phyloP scores from a whole-genome alignment of 2,329 filamentous ascomycete genomes.

The Chrysoporthe cubensis region DNA sequence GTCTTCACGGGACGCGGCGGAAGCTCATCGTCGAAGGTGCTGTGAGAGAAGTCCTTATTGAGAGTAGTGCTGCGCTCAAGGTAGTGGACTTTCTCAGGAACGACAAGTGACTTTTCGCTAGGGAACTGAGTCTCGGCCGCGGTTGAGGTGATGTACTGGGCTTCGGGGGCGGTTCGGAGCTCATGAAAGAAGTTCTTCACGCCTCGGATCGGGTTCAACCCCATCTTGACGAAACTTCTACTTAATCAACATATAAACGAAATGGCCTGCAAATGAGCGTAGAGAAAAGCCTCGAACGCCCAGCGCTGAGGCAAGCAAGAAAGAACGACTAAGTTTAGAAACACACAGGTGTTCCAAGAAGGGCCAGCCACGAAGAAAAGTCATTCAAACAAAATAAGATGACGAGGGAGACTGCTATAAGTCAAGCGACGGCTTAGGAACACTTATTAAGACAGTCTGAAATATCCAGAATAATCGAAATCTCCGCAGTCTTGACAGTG shows the following conservation, averaged over 20 bases:
- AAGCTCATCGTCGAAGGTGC: slow-evolving; percentile 9
- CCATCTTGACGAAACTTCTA: background rate
- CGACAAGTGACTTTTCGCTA: slow-evolving; percentile 20
- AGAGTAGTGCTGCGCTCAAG: slow-evolving; percentile 26
- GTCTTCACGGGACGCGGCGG: background rate
- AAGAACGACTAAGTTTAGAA: slow-evolving; percentile 4
- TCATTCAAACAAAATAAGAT: slow-evolving; percentile 9
- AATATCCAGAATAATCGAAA: background rate
- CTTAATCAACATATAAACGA: background rate
- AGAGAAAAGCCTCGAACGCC: slow-evolving; percentile 12
- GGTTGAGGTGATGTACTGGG: slow-evolving; percentile 29
- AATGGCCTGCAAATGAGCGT: slow-evolving; percentile 9
- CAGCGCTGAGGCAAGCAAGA: slow-evolving; percentile 19
- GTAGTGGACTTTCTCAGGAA: slow-evolving; percentile 25
- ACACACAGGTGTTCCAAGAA: slow-evolving; percentile 14
- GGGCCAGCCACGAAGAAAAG: slow-evolving; percentile 20
- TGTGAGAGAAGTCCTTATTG: slow-evolving; percentile 24
- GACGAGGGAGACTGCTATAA: slow-evolving; percentile 2
- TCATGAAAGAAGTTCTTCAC: slow-evolving; percentile 27
- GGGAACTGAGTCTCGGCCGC: slow-evolving; percentile 29
- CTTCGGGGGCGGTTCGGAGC: slow-evolving; percentile 30
- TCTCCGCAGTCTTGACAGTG: background rate
- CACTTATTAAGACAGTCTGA: slow-evolving; percentile 6
- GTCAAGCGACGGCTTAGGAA: background rate
- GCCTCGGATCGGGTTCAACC: slow-evolving; percentile 20